A percentile compares a stretch with the other conserved stretches of the same genome.
Evolutionary conservation across 164 flowering plant species (phyloP).

Genomic region (Nymphaea colorata): DNA sequence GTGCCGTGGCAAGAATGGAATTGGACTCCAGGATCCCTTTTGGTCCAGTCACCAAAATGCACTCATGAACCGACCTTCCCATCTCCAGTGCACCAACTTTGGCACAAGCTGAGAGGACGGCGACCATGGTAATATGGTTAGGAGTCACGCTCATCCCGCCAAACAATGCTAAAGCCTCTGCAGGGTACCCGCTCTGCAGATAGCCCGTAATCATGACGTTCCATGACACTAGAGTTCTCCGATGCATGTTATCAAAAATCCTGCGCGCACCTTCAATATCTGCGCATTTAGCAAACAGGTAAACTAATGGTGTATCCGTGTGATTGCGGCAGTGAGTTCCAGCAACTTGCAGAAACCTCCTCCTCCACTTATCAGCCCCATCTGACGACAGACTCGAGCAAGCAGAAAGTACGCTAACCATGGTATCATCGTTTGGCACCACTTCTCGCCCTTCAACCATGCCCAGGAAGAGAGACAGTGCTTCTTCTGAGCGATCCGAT

Average conservation of each 20-base stretch:
- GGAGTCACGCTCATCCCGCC: slow-evolving; percentile 26
- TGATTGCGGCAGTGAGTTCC: slow-evolving; percentile 6
- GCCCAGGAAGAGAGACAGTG: slow-evolving; percentile 26
- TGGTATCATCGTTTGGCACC: slow-evolving; percentile 40
- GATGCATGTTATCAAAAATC: slow-evolving; percentile 25
- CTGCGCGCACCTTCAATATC: slow-evolving; percentile 33
- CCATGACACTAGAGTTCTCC: slow-evolving; percentile 44
- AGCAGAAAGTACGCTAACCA: slow-evolving; percentile 61
- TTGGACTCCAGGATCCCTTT: slow-evolving; percentile 30
- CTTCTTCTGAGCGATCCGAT: slow-evolving; percentile 27
- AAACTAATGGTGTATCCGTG: slow-evolving; percentile 27
- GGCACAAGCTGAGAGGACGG: slow-evolving; percentile 59
- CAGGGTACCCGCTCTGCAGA: slow-evolving; percentile 37
- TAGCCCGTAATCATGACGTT: slow-evolving; percentile 42
- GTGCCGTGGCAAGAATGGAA: slow-evolving; percentile 37
- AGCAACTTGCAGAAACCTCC: slow-evolving; percentile 6
- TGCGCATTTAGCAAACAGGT: slow-evolving; percentile 46
- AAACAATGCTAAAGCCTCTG: slow-evolving; percentile 41
- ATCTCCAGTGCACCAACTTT: slow-evolving; percentile 52
- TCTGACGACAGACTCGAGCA: slow-evolving; percentile 31
- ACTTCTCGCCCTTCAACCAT: slow-evolving; percentile 31
- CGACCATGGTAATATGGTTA: slow-evolving; percentile 66
- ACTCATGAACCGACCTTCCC: slow-evolving; percentile 40
- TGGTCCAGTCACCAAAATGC: slow-evolving; percentile 20
- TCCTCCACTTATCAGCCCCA: slow-evolving; percentile 36